Evolutionary conservation across 2,329 filamentous ascomycete genomes (phyloP).

Genomic region (Aspergillus ochraceoroseus): DNA sequence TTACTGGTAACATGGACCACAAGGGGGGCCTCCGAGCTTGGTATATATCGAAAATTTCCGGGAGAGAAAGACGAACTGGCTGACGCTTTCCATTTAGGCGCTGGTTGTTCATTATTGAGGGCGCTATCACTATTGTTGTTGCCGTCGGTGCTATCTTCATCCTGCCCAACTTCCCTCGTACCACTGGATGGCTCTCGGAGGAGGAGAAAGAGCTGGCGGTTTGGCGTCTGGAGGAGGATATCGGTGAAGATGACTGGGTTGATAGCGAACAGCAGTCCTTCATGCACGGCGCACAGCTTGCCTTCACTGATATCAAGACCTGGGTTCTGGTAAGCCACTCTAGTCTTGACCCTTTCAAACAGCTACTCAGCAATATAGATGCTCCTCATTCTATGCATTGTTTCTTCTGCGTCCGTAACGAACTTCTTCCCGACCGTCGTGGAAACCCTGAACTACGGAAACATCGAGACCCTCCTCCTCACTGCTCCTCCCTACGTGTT

Average conservation of each 20-base stretch:
- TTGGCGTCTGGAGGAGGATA: slow-evolving; percentile 60
- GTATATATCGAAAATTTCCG: slow-evolving; percentile 31
- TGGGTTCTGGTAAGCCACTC: slow-evolving; percentile 50
- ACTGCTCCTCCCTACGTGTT: slow-evolving; percentile 62
- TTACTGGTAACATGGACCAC: slow-evolving; percentile 61
- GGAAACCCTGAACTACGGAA: slow-evolving; percentile 59
- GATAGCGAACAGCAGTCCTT: slow-evolving; percentile 51
- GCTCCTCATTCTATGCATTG: slow-evolving; percentile 55
- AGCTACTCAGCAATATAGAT: too few relatives aligned
- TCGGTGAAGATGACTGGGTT: slow-evolving; percentile 61
- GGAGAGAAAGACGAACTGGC: background rate
- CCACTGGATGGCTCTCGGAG: slow-evolving; percentile 55
- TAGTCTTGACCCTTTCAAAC: too few relatives aligned
- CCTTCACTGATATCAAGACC: slow-evolving; percentile 56
- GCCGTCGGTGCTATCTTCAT: slow-evolving; percentile 56
- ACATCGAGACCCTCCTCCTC: slow-evolving; percentile 57
- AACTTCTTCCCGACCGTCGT: slow-evolving; percentile 71
- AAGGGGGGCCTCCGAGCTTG: slow-evolving; percentile 53
- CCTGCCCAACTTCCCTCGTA: slow-evolving; percentile 63
- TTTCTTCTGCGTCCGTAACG: slow-evolving; percentile 55
- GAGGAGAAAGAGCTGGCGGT: slow-evolving; percentile 55
- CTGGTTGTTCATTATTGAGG: slow-evolving; percentile 68
- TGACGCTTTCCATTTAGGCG: slow-evolving; percentile 30
- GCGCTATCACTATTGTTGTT: slow-evolving; percentile 58
- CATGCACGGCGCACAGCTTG: slow-evolving; percentile 50